A percentile compares a stretch with the other conserved stretches of the same genome.
Conservation (phyloP, 2,329 filamentous ascomycete species). For the Aureobasidium uvarum region DNA sequence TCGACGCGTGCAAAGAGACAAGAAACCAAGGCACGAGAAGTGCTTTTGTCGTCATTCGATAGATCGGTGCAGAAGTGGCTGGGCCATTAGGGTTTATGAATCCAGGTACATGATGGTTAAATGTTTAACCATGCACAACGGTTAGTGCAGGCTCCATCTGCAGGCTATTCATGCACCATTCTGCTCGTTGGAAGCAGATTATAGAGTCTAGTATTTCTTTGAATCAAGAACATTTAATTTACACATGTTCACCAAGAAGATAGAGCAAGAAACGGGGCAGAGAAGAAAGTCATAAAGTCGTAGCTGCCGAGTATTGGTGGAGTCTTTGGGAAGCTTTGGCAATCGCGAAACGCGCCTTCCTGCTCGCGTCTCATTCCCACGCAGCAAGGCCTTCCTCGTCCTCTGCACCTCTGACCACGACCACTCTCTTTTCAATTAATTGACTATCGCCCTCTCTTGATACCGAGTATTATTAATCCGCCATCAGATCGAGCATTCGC, state of each 20-base stretch:
- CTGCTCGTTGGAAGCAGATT: not conserved
- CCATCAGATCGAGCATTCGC: not conserved
- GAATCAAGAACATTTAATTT: not conserved
- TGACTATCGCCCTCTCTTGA: conserved; percentile 13
- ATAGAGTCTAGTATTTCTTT: not conserved
- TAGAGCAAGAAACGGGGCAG: not conserved
- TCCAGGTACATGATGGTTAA: conserved; percentile 7
- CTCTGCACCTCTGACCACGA: conserved; percentile 6
- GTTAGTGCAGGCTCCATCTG: conserved; percentile 7
- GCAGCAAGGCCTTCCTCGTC: conserved; percentile 10
- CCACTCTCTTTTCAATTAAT: conserved; percentile 18
- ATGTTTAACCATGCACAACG: conserved; percentile 23
- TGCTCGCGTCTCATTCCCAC: conserved; percentile 7
- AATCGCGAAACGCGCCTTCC: conserved; percentile 1
- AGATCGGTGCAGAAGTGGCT: conserved; percentile 19
- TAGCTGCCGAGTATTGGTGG: conserved; percentile 11
- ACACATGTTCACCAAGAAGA: not conserved
- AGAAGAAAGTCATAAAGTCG: conserved; percentile 15
- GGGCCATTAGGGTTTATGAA: conserved; percentile 21
- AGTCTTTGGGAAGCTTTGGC: conserved; percentile 20
- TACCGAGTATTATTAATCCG: conserved; percentile 23
- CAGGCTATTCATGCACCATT: conserved; percentile 4
- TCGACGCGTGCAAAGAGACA: not conserved
- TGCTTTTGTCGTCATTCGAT: conserved; percentile 19
- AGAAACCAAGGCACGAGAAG: conserved; percentile 2